Base-by-base conservation (phyloP, 2,329 filamentous ascomycete genomes). In the Trichoderma endophyticum region DNA sequence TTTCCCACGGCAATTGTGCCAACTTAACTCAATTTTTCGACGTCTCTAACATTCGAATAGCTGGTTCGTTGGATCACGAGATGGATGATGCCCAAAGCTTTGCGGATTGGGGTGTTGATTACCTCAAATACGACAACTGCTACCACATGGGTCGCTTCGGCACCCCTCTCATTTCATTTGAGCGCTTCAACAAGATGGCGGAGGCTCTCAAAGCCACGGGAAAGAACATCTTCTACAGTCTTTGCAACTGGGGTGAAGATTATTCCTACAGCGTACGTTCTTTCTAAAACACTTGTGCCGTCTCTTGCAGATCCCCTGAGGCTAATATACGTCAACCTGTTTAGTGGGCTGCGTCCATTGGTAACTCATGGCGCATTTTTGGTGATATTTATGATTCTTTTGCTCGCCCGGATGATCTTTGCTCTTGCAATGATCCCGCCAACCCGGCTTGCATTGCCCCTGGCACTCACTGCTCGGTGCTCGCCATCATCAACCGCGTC, bases 81-180 rank as follows among this genome's bases (percentile, higher is more conserved):
- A 76, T 80, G 6, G 78, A 85, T 9, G 88, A 89, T 76, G 88
- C 87, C 0, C 75, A 84, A 73, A 83, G 83, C 0, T 89, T 86
- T 74, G 85, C 86, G 0, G 80, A 82, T 12, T 88, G 86, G 86
- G 85, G 84, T 1, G 81, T 87, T 62, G 85, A 87, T 75, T 86
- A 86, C 64, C 78, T 87, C 39, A 87, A 87, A 79, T 87, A 87
- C 73, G 85, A 87, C 73, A 86, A 86, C 74, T 87, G 85, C 75
- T 72, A 69, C 65, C 64, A 72, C 57, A 70, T 69, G 64, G 71
- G 71, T 21, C 71, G 65, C 18, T 62, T 69, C 54, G 71, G 71
- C 39, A 70, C 64, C 18, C 71, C 64, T 14, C 64, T 69, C 12
- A 72, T 72, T 14, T 72, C 71, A 4, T 72, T 72, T 15, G 48